Evolutionary conservation across 495 filamentous ascomycete genomes (phyloP).

Genomic region (Hypoxylon fragiforme): DNA sequence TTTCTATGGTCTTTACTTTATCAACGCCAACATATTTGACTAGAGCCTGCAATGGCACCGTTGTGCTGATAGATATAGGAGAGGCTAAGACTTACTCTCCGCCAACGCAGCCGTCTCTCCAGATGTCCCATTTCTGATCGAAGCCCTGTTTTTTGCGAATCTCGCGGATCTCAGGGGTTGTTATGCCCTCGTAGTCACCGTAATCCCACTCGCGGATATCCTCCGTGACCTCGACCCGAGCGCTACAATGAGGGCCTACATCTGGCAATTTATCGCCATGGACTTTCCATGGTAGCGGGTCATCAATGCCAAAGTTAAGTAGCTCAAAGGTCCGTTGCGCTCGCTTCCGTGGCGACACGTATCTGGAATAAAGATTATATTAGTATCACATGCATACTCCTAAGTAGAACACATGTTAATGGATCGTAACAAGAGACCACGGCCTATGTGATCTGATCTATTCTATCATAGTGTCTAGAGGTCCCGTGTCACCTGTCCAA

Average conservation of each 20-base stretch:
- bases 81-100: constrained; percentile 68
- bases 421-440: background rate
- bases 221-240: constrained; percentile 68
- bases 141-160: constrained; percentile 62
- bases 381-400: too few species aligned
- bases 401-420: too few species aligned
- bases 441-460: too few species aligned
- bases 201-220: constrained; percentile 95
- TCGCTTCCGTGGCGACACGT: constrained; percentile 84
- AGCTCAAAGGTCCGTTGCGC: constrained; percentile 88
- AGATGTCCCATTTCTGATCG: constrained; percentile 73
- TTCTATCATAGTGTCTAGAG: too few species aligned
- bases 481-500: too few species aligned
- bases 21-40: too few species aligned
- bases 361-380: constrained; percentile 46
- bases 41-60: too few species aligned
- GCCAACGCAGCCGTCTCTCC: constrained; percentile 75
- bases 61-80: too few species aligned
- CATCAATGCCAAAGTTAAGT: constrained; percentile 60
- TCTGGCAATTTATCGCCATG: constrained; percentile 41
- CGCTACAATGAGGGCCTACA: constrained; percentile 43
- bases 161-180: constrained; percentile 67
- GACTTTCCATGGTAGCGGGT: constrained; percentile 50
- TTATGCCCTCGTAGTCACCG: constrained; percentile 91
- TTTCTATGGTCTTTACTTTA: background rate